Conservation (phyloP, 1,139 yeast genomes). For the Pichia sp. region DNA sequence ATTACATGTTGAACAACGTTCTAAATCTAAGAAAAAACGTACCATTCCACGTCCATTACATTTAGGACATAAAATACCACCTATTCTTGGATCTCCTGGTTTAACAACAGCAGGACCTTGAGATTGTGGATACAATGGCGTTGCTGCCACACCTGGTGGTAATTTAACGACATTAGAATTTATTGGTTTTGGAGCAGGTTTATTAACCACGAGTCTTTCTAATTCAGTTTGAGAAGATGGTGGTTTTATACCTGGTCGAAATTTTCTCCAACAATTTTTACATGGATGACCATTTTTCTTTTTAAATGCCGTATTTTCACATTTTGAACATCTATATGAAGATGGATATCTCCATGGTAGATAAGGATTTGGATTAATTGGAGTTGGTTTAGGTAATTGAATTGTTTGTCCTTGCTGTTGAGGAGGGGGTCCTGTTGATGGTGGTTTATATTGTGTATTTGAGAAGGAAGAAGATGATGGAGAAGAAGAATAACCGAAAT, state of each 20-base stretch:
- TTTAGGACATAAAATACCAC: slow-evolving; percentile 71
- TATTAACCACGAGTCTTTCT: slow-evolving; percentile 13
- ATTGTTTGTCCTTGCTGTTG: no score
- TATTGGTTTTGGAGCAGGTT: slow-evolving; percentile 19
- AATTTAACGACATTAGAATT: slow-evolving; percentile 18
- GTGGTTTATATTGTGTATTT: slow-evolving; percentile 5
- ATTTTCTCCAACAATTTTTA: slow-evolving; percentile 63
- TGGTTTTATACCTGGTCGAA: slow-evolving; percentile 40
- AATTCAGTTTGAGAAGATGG: slow-evolving; percentile 18
- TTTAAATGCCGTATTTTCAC: slow-evolving; percentile 72
- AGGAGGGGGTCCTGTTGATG: no score
- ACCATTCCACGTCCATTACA: slow-evolving; percentile 69
- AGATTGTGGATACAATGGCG: slow-evolving; percentile 6
- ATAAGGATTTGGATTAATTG: slow-evolving; percentile 27
- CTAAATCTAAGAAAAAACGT: slow-evolving; percentile 48
- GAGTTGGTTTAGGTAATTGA: slow-evolving; percentile 13
- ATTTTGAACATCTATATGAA: slow-evolving; percentile 57
- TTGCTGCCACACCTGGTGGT: slow-evolving; percentile 20
- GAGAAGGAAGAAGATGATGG: slow-evolving; percentile 4
- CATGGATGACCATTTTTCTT: slow-evolving; percentile 60
- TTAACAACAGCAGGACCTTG: slow-evolving; percentile 39
- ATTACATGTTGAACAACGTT: slow-evolving; percentile 52
- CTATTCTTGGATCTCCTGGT: slow-evolving; percentile 83
- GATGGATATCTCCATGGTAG: slow-evolving; percentile 68
- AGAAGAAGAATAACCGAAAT: no score